phyloP scores from a whole-genome alignment of 2,329 filamentous ascomycete genomes.

The Trichoderma brevicompactum region DNA sequence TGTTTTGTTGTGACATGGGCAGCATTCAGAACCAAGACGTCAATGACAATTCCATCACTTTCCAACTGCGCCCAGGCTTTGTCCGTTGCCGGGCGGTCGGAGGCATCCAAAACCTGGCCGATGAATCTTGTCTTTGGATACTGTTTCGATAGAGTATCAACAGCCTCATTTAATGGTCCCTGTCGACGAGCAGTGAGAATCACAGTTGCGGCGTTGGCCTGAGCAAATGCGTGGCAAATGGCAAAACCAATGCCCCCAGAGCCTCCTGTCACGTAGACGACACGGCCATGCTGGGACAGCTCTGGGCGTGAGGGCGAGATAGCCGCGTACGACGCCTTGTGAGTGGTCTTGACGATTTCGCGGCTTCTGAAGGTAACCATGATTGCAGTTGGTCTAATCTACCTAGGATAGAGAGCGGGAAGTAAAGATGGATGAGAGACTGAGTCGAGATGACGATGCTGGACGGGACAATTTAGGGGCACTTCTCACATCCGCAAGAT shows the following conservation, averaged over 20 bases:
- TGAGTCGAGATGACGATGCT: too few species aligned
- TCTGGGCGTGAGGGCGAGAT: slow-evolving; percentile 45
- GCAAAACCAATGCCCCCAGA: slow-evolving; percentile 67
- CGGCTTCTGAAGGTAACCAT: slow-evolving; percentile 6
- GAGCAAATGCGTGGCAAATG: slow-evolving; percentile 59
- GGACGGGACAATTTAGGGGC: too few species aligned
- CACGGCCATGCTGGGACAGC: slow-evolving; percentile 48
- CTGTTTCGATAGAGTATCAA: neutral
- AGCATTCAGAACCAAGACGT: slow-evolving; percentile 36
- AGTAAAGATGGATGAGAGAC: neutral
- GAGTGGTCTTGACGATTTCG: slow-evolving; percentile 39
- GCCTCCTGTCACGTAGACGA: slow-evolving; percentile 68
- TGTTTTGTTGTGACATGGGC: neutral
- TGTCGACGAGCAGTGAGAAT: slow-evolving; percentile 46
- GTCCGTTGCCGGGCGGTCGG: slow-evolving; percentile 34
- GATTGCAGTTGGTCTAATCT: neutral
- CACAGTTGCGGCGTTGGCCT: slow-evolving; percentile 44
- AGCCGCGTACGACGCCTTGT: slow-evolving; percentile 42
- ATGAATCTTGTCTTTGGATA: slow-evolving; percentile 21
- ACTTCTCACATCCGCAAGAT: too few species aligned
- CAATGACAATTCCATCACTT: slow-evolving; percentile 33
- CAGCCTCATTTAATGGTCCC: slow-evolving; percentile 7
- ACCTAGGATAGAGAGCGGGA: neutral
- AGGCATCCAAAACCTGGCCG: slow-evolving; percentile 32
- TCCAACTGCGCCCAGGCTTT: slow-evolving; percentile 40